Base-by-base conservation (phyloP, 2,329 filamentous ascomycete genomes). In the Geosmithia flava region DNA sequence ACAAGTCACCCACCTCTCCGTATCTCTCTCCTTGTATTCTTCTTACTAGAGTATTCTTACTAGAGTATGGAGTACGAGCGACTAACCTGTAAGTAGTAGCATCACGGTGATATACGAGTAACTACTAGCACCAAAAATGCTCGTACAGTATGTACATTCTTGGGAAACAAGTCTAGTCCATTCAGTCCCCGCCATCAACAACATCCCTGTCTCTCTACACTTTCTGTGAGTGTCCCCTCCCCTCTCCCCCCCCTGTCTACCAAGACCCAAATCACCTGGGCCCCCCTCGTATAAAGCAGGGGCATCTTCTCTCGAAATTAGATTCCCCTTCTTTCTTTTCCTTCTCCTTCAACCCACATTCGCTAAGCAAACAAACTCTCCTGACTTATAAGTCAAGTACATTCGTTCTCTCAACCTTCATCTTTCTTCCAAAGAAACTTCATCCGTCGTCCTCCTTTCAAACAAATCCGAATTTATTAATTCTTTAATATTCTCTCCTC, bases 351-450 rank as follows among this genome's bases (percentile, higher is more conserved):
- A 27, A 72, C 72, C 67, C 71, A 71, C 71, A 68, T 69, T 69
- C 71, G 56, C 58, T 62, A 70, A 55, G 54, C 61, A 68, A 58
- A 63, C 69, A 56, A 54, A 62, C 62, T 20, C 59, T 59, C 37
- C 51, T 53, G 48, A 68, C 71, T 72, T 64, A 70, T 68, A 58
- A 74, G 74, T 78, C 74, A 75, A 69, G 70, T 76, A 67, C 74
- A 74, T 65, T 77, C 74, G 71, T 77, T 77, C 45, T 27, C 23
- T 27, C 44, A 45, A 37, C 41, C 13, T 3, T 19, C 41, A 42
- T 8, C 41, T 42, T 8, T 27, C 23, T 27, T 27, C 23, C 23
- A 27, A 27, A 27, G 23, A 27, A 27, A 27, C 4, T 27, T 8
- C 23, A 27, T 27, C 23, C 23, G 23, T 27, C 23, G 23, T 27